Conservation (phyloP, 2,329 filamentous ascomycete genomes). For the Neonectria magnoliae region DNA sequence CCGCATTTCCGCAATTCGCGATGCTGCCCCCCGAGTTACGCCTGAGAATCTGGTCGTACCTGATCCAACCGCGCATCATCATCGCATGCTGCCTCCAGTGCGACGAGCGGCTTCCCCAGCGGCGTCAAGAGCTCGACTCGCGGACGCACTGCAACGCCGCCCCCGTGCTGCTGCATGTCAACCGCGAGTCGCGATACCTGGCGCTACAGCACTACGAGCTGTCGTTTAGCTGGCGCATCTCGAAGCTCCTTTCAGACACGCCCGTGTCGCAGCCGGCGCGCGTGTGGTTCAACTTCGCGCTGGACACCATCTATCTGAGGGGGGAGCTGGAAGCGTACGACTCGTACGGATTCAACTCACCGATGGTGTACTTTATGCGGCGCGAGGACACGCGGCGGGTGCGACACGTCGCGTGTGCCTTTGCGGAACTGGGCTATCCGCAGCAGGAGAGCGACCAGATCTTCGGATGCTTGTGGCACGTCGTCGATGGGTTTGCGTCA, state of each 20-base stretch:
- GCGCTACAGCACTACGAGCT: conserved; percentile 57
- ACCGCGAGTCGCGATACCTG: conserved; percentile 54
- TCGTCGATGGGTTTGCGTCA: conserved; percentile 56
- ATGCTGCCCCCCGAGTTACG: conserved; percentile 59
- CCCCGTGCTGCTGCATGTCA: conserved; percentile 57
- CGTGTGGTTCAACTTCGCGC: conserved; percentile 60
- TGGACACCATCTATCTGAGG: conserved; percentile 58
- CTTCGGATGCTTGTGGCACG: conserved; percentile 59
- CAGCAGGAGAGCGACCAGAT: conserved; percentile 56
- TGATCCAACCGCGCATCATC: conserved; percentile 58
- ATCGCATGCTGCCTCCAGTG: conserved; percentile 54
- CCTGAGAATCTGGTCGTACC: conserved; percentile 57
- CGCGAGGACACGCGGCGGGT: conserved; percentile 56
- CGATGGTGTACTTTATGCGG: conserved; percentile 60
- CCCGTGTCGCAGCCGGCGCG: conserved; percentile 49
- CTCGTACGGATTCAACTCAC: conserved; percentile 57
- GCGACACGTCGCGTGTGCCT: conserved; percentile 55
- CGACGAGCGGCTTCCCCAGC: conserved; percentile 41
- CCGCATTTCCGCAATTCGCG: conserved; percentile 50
- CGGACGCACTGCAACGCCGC: conserved; percentile 41
- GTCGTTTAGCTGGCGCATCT: conserved; percentile 59
- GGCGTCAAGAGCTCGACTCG: conserved; percentile 42
- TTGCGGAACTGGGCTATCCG: conserved; percentile 56
- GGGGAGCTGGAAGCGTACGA: conserved; percentile 61
- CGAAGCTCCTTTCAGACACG: conserved; percentile 50